A percentile compares a stretch with the other conserved stretches of the same genome.
phyloP scores from a whole-genome alignment of 116 monocot genomes.

The Papilionanthe hybrid region DNA sequence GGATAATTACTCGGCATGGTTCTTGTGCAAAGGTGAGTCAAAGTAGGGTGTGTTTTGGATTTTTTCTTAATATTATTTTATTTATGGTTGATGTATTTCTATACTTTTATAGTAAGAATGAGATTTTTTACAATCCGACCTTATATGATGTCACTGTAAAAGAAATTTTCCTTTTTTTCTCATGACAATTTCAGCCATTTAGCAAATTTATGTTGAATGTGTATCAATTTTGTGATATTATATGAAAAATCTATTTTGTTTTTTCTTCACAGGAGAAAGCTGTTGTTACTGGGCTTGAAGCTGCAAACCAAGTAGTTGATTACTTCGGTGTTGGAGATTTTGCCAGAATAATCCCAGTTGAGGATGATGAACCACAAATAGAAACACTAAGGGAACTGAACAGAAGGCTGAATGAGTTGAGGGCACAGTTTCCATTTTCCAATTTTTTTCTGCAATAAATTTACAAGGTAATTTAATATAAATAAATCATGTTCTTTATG shows the following conservation, averaged over 20 bases:
- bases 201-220: too few species aligned
- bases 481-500: too few species aligned
- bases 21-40: conserved; percentile 59
- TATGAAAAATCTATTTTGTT: not conserved
- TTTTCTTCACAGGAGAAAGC: conserved; percentile 50
- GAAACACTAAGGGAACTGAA: conserved; percentile 40
- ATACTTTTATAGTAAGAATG: too few species aligned
- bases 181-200: too few species aligned
- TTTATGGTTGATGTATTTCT: too few species aligned
- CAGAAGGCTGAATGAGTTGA: conserved; percentile 41
- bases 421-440: conserved; percentile 34
- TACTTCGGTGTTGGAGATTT: conserved; percentile 47
- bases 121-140: too few species aligned
- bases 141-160: too few species aligned
- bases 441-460: conserved; percentile 29
- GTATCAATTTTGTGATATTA: too few species aligned
- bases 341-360: conserved; percentile 61
- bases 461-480: too few species aligned
- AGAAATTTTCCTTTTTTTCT: too few species aligned
- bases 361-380: conserved; percentile 65
- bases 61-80: too few species aligned
- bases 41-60: too few species aligned
- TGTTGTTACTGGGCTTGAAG: conserved; percentile 72
- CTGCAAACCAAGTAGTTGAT: conserved; percentile 63
- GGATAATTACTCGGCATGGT: conserved; percentile 70